A percentile compares a stretch with the other conserved stretches of the same genome.
phyloP scores from a whole-genome alignment of 257 asterid genomes.

The Ilex asprella region DNA sequence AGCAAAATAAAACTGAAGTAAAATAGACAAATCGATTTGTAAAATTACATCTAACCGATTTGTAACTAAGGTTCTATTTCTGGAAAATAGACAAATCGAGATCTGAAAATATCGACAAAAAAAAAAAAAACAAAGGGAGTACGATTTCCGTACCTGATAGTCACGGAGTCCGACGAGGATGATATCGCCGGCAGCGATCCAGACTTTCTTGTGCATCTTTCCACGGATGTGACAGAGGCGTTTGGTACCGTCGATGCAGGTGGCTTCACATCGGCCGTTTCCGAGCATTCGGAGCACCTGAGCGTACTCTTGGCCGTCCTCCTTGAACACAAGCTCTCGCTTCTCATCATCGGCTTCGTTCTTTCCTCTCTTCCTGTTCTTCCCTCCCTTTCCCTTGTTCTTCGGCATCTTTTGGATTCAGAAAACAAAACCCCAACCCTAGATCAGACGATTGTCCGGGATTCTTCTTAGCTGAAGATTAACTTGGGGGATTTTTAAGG shows the following conservation, averaged over 20 bases:
- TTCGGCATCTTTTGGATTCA: background rate
- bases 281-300: background rate
- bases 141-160: background rate
- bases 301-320: background rate
- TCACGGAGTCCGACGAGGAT: background rate
- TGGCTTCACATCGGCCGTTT: background rate
- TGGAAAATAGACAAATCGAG: too few species aligned
- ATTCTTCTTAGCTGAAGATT: too few species aligned
- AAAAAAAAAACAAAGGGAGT: too few species aligned
- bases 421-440: too few species aligned
- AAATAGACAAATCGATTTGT: too few species aligned
- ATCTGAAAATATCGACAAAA: too few species aligned
- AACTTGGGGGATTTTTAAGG: too few species aligned
- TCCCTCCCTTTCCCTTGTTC: conserved; percentile 1
- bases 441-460: too few species aligned
- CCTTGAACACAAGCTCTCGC: background rate
- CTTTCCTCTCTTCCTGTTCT: conserved; percentile 9
- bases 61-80: too few species aligned
- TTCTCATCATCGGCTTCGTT: conserved; percentile 9
- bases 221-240: conserved; percentile 1
- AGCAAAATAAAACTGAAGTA: too few species aligned
- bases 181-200: background rate
- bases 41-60: too few species aligned
- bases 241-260: background rate
- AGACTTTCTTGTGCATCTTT: background rate